Evolutionary conservation across 495 filamentous ascomycete species (phyloP), one percentile per base, ranked within the genome.

Genomic region (Annulohypoxylon moriforme): DNA sequence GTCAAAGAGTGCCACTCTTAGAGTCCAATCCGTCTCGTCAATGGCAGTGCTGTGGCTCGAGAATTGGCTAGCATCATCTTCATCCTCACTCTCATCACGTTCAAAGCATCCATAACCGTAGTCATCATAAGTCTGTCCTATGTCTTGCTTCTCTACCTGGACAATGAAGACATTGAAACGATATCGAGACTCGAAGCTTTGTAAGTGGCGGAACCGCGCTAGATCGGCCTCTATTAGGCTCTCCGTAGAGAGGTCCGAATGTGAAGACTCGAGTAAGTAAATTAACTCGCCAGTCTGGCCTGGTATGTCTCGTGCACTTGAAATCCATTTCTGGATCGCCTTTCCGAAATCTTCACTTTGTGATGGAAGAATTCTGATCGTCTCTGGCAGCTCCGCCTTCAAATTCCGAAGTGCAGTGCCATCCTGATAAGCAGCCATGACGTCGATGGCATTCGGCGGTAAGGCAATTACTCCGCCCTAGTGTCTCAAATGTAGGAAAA

Each of bases 111-210:
- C 64, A 7, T 33, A 5, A 1, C 1, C 10, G 7, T 4, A 4
- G 25, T 3, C 4, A 3, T 55, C 34, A 18, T 14, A 6, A 14
- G 20, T n/a, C 14, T 33, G 22, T 8, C 46, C 56, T 42, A 53
- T 29, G 22, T 59, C 57, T 44, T 22, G 10, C 22, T 53, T 61
- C 38, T 62, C 66, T 10, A 62, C 36, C 6, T 68, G 24, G 14
- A 27, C 38, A 16, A 62, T 36, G 20, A 62, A 68, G 38, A 62
- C 38, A 49, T 57, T 55, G 20, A 68, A 68, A 18, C 18, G 27
- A 25, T n/a, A 62, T 6, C 36, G 58, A 10, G 18, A 25, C 29
- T 62, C 47, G 33, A 68, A 58, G 1, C 29, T 22, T 57, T 47
- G 47, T 18, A 68, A 2, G 29, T 20, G 44, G 27, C n/a, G 27